phyloP scores from a whole-genome alignment of 495 filamentous ascomycete genomes.

The Aspergillus panamensis region DNA sequence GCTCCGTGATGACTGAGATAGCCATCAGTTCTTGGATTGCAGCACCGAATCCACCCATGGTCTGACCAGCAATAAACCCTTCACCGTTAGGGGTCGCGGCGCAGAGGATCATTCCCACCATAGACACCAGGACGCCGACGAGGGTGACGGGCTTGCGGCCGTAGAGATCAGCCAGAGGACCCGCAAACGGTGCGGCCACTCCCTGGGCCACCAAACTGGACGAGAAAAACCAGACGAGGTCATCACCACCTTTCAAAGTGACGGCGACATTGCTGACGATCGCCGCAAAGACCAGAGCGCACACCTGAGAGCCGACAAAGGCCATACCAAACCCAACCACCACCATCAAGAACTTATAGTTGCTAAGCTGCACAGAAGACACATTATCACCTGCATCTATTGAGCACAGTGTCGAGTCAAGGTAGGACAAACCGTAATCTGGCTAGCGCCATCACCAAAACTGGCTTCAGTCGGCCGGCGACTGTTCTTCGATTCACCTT shows the following conservation, averaged over 20 bases:
- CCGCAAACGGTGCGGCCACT: background rate
- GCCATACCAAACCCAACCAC: constrained; percentile 9
- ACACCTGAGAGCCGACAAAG: constrained; percentile 10
- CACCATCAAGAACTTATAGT: background rate
- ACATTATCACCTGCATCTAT: background rate
- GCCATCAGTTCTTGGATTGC: constrained; percentile 5
- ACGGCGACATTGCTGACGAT: constrained; percentile 4
- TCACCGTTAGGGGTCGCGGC: background rate
- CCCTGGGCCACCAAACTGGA: background rate
- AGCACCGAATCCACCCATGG: background rate
- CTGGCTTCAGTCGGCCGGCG: background rate
- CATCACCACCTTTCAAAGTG: background rate
- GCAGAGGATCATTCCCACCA: constrained; percentile 9
- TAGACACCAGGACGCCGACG: background rate
- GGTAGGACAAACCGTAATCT: background rate
- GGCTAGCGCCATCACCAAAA: background rate
- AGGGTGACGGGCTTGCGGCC: background rate
- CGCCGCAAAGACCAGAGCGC: constrained; percentile 3
- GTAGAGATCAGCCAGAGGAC: constrained; percentile 5
- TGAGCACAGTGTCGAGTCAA: too few relatives aligned
- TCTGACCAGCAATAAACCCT: constrained; percentile 2
- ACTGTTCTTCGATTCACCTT: background rate
- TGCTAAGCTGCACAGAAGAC: background rate
- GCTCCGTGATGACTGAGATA: constrained; percentile 2
- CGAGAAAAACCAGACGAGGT: constrained; percentile 3